Evolutionary conservation across 805 yeast genomes (phyloP), one percentile per base, ranked within the genome.

Genomic region (Maudiozyma pseudohumilis): DNA sequence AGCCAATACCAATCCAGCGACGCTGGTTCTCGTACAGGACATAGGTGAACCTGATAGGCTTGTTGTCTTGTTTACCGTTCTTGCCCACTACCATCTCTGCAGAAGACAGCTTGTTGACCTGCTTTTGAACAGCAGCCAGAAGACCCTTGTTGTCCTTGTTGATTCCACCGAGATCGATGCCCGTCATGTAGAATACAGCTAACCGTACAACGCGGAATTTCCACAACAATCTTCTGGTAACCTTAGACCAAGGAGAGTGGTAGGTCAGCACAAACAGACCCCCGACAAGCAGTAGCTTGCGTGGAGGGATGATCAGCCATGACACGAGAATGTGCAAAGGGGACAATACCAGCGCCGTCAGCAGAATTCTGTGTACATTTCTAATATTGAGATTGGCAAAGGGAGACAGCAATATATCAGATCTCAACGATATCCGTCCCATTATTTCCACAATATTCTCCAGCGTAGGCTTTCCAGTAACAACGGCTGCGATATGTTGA

Each of bases 1-100:
- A 89, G 6, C 98, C 98, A 49, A 89, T 83, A 7, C 96, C 97
- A 28, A 89, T 67, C 98, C 98, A 89, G 52, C 89, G 78, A 54
- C 98, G 76, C 64, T 89, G 97, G 58, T 89, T 89, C 56, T 89
- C 98, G 59, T 80, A 88, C 9, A 89, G 66, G 2, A 86, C 96
- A 59, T 86, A 89, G 6, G 96, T 88, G 59, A 89, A 89, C 40
- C 89, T 65, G 22, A 85, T 87, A 19, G 77, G 72, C 41, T 67
- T 67, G 6, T 67, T 66, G 7, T 64, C 61, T 18, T 40, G 41
- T 2, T 40, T 40, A 15, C 34, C 34, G 16, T 21, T 15, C 19
- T 34, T 10, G 13, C 17, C 30, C 15, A 11, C 20, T 6, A 18
- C 32, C 13, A 9, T 13, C 13, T 32, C 36, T 2, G 42, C 49